Base-by-base conservation (phyloP, 1,284 basidiomycete species). In the Stereum hirsutum region DNA sequence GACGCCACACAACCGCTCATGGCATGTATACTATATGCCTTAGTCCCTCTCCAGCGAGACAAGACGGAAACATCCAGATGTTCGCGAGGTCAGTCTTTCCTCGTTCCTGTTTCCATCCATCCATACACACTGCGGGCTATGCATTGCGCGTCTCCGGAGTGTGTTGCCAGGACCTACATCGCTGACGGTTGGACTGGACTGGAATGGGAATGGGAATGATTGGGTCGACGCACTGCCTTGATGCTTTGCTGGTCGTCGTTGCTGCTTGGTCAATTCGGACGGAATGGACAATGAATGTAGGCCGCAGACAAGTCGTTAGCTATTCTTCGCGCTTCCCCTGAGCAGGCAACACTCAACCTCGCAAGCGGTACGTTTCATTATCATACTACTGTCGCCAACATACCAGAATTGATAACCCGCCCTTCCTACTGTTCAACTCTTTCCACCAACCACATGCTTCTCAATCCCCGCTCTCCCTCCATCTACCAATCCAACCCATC, bases 271-370 rank as follows among this genome's bases (percentile, higher is more conserved):
- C 31, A 32, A 17, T 4, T 8, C 31, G 4, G 31, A 30, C 14
- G 4, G 31, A n/a, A 11, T 28, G 24, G 21, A 33, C 28, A 15
- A 45, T 23, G 28, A 1, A 27, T 26, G 6, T 46, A 85, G 80
- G 89, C 90, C 23, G 84, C 88, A 27, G 90, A 94, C 62, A 86
- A 84, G 54, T 89, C 89, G 0, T 60, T 94, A 27, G 75, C 84
- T 6, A 80, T 91, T 14, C 67, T 92, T n/a, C 72, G 80, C 46
- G 70, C 78, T 14, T 82, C 82, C 15, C 82, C 84, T 19, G 83
- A 86, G 48, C 74, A 82, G 61, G 74, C 79, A 28, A 78, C 73
- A 19, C 65, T 70, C 11, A 74, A 72, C 51, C 60, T 86, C 43
- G 70, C 78, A 24, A 75, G 76, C 54, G 81, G 83, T 84, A 51